Evolutionary conservation across 2,329 filamentous ascomycete species (phyloP), one percentile per base, ranked within the genome.

Genomic region (Xylaria sp.): DNA sequence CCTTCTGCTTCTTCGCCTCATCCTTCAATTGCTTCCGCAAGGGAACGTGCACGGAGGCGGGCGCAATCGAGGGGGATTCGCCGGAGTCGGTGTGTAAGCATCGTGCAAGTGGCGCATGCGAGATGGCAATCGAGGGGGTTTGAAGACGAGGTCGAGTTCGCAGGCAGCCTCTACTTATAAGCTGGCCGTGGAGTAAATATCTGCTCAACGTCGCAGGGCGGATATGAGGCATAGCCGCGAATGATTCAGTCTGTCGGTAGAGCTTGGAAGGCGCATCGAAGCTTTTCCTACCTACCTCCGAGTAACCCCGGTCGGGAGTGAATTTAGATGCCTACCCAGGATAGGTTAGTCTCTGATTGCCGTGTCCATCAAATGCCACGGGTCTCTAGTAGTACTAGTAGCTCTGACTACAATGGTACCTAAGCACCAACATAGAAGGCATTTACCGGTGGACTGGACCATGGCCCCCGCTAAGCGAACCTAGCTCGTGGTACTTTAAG

Each of bases 21-120:
- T 91, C 88, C 70, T 92, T 92, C 59, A 92, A 75, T 71, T 90
- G 86, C 73, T 92, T 92, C 33, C 90, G 86, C 9, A 92, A 78
- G 9, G 89, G 88, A 0, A 83, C 75, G 49, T 72, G 71, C 28
- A 47, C 31, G 6, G 49, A 70, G 43, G 15, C 72, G 60, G 40
- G 55, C 47, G 65, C 57, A 57, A 70, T 59, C 38, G 71, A 28
- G 23, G 65, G 59, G 49, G 71, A 25, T 19, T 70, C 63, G 55
- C 69, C 59, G 47, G 72, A 58, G 23, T 75, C 70, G 43, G 73
- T 68, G 63, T 81, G 77, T 35, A 78, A 74, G 63, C 19, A 28
- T 47, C 60, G 57, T 15, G 63, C 42, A 57, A 67, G 67, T 56
- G 52, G 62, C 47, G 52, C 47, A 12, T 54, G 42, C 42, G 60